A percentile compares a stretch with the other conserved stretches of the same genome.
phyloP scores from a whole-genome alignment of 2,329 filamentous ascomycete species.

The Fusarium ambrosium region DNA sequence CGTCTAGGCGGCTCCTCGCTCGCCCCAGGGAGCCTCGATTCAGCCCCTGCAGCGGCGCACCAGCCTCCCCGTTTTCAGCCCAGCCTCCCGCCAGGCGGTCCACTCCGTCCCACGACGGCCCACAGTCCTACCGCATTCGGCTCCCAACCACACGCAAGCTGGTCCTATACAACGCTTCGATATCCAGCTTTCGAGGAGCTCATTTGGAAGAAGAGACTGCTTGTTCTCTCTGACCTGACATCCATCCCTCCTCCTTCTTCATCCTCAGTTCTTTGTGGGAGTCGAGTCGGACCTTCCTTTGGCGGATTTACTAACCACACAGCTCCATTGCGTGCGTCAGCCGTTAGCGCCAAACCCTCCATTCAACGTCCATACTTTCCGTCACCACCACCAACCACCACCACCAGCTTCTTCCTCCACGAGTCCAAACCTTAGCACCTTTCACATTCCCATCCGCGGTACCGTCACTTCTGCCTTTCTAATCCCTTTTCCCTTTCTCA shows the following conservation, averaged over 20 bases:
- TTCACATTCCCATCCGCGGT: slow-evolving; percentile 11
- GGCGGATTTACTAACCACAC: slow-evolving; percentile 33
- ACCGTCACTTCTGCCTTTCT: slow-evolving; percentile 24
- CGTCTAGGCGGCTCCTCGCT: slow-evolving; percentile 8
- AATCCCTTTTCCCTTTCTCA: slow-evolving; percentile 15
- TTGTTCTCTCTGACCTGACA: slow-evolving; percentile 29
- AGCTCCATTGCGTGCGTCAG: slow-evolving; percentile 8
- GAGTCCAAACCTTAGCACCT: slow-evolving; percentile 31
- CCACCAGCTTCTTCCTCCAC: slow-evolving; percentile 12
- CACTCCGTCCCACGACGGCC: slow-evolving; percentile 35
- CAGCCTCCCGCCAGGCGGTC: slow-evolving; percentile 44
- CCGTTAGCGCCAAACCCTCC: not conserved
- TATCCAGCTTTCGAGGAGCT: slow-evolving; percentile 41
- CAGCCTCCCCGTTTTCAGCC: slow-evolving; percentile 52
- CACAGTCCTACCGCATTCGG: slow-evolving; percentile 46
- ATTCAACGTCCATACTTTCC: slow-evolving; percentile 19
- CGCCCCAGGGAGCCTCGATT: slow-evolving; percentile 23
- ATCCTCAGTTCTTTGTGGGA: slow-evolving; percentile 28
- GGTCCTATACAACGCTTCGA: slow-evolving; percentile 44
- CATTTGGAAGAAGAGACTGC: slow-evolving; percentile 31
- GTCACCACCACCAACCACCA: slow-evolving; percentile 20
- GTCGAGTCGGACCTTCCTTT: not conserved
- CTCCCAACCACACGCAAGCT: slow-evolving; percentile 50
- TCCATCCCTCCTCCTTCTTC: slow-evolving; percentile 24
- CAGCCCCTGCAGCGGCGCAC: slow-evolving; percentile 46